phyloP scores from a whole-genome alignment of 805 yeast genomes.

The Ogataea populi-albae region DNA sequence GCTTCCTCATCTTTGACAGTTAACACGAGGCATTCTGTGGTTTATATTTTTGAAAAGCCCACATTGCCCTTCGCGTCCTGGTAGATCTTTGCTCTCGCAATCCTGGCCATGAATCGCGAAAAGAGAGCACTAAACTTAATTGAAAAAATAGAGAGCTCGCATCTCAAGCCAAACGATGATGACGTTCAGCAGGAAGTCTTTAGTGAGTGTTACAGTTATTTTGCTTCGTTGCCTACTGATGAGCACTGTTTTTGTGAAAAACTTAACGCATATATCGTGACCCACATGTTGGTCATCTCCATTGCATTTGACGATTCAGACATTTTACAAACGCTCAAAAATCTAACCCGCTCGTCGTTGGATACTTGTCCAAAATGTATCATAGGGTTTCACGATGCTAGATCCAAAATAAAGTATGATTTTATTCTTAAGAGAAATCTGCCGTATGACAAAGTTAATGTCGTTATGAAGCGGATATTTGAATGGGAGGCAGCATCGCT shows the following conservation, averaged over 20 bases:
- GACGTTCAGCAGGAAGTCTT: slow-evolving; percentile 36
- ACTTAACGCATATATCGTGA: slow-evolving; percentile 48
- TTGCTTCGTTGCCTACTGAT: slow-evolving; percentile 12
- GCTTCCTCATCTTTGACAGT: no score
- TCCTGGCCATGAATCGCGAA: background rate
- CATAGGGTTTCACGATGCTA: slow-evolving; percentile 48
- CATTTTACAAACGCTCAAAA: slow-evolving; percentile 9
- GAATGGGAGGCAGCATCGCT: slow-evolving; percentile 28
- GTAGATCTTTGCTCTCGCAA: slow-evolving; percentile 2
- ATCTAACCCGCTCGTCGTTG: slow-evolving; percentile 32
- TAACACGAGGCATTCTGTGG: no score
- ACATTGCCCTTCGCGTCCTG: no score
- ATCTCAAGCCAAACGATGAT: slow-evolving; percentile 32
- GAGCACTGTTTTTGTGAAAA: slow-evolving; percentile 58
- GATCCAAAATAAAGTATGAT: slow-evolving; percentile 48
- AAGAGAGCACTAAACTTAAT: slow-evolving; percentile 11
- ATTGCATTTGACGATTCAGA: slow-evolving; percentile 41
- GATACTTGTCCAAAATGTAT: slow-evolving; percentile 54
- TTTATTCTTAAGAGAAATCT: slow-evolving; percentile 48
- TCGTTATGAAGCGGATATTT: slow-evolving; percentile 22
- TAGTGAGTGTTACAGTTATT: slow-evolving; percentile 35
- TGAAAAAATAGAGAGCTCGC: slow-evolving; percentile 30
- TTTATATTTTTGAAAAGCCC: no score
- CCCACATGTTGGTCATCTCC: slow-evolving; percentile 41
- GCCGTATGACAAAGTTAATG: slow-evolving; percentile 21